phyloP scores from a whole-genome alignment of 2,329 filamentous ascomycete species.

The Xylariales sp. region DNA sequence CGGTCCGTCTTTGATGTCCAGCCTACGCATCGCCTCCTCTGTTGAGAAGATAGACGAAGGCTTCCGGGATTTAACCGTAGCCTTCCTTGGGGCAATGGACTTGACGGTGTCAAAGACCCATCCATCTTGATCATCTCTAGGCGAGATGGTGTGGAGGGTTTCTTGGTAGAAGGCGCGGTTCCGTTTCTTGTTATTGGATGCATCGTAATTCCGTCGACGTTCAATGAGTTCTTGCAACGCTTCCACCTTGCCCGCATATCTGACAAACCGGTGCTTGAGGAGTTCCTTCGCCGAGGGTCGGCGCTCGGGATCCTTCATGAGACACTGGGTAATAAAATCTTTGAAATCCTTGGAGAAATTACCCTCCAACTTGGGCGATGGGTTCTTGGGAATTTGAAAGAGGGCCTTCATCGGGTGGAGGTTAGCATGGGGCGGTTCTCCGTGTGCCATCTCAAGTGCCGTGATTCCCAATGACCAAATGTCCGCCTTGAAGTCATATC shows the following conservation, averaged over 20 bases:
- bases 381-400: conserved; percentile 85
- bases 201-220: conserved; percentile 78
- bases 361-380: conserved; percentile 79
- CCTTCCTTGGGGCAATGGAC: conserved; percentile 58
- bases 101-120: conserved; percentile 97
- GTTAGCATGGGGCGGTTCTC: conserved; percentile 81
- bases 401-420: conserved; percentile 93
- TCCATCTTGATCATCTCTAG: conserved; percentile 69
- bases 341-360: conserved; percentile 87
- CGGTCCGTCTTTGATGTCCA: conserved; percentile 59
- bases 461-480: conserved; percentile 93
- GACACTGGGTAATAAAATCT: conserved; percentile 85
- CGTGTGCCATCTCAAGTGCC: conserved; percentile 82
- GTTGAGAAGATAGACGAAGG: conserved; percentile 52
- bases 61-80: conserved; percentile 48
- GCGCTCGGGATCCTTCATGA: conserved; percentile 86
- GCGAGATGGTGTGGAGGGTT: conserved; percentile 70
- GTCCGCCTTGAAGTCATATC: conserved; percentile 82
- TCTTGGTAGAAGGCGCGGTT: conserved; percentile 90
- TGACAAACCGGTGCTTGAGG: conserved; percentile 83
- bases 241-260: conserved; percentile 82
- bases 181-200: conserved; percentile 61
- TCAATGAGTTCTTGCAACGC: conserved; percentile 82
- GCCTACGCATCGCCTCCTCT: conserved; percentile 56
- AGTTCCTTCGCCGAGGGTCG: conserved; percentile 83